Percentiles rank a stretch among this genome's conserved stretches.
Evolutionary conservation across 2,329 filamentous ascomycete species (phyloP).

Genomic region (Macrophomina tecta): DNA sequence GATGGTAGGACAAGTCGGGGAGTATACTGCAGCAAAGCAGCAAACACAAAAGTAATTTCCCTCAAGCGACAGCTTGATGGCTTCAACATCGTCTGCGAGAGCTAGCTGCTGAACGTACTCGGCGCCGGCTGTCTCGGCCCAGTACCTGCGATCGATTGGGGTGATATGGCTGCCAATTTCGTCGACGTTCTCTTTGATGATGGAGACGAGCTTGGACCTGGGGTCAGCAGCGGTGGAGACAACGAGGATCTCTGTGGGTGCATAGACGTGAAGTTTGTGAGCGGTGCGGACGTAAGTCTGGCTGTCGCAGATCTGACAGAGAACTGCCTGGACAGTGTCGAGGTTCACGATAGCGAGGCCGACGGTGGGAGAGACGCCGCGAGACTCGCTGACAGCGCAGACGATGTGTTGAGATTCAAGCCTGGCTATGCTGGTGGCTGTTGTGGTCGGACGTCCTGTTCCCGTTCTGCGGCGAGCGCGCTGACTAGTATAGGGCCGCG

Average conservation of each 20-base stretch:
- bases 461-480: constrained; percentile 46
- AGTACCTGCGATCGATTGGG: constrained; percentile 76
- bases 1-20: neutral
- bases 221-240: constrained; percentile 72
- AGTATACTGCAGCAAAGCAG: constrained; percentile 78
- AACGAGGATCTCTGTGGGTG: constrained; percentile 80
- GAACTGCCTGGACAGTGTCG: constrained; percentile 79
- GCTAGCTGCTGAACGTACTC: constrained; percentile 81
- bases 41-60: constrained; percentile 89
- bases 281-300: constrained; percentile 89
- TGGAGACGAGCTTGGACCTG: constrained; percentile 74
- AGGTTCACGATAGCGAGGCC: constrained; percentile 88
- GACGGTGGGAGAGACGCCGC: constrained; percentile 83
- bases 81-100: constrained; percentile 78
- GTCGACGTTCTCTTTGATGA: constrained; percentile 74
- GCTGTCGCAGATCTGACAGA: constrained; percentile 91
- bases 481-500: constrained; percentile 38
- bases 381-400: constrained; percentile 87
- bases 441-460: constrained; percentile 59
- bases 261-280: constrained; percentile 82
- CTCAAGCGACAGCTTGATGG: constrained; percentile 77
- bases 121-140: constrained; percentile 79
- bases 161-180: constrained; percentile 64
- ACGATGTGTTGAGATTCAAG: constrained; percentile 72
- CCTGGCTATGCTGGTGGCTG: constrained; percentile 63